Base-by-base conservation (phyloP, 768 basidiomycete species). In the Crassisporium funariophilum region DNA sequence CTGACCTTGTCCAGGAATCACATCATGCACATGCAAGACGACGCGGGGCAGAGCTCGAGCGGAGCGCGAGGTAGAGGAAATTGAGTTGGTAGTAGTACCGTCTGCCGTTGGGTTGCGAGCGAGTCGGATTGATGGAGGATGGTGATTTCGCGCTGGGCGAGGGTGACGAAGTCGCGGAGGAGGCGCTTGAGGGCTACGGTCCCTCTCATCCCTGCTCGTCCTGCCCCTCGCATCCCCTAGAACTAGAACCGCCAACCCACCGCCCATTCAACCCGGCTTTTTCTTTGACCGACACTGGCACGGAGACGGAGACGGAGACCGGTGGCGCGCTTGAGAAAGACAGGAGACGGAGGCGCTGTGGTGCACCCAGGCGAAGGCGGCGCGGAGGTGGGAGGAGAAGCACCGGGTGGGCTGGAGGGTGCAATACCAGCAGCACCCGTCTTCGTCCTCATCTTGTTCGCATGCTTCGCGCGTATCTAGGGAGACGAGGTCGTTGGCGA, bases 21-120 rank as follows among this genome's bases (percentile, higher is more conserved):
- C n/a, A n/a, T n/a, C n/a, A n/a, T n/a, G n/a, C n/a, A n/a, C n/a
- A n/a, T n/a, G n/a, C n/a, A n/a, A n/a, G n/a, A n/a, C n/a, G n/a
- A n/a, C n/a, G n/a, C n/a, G n/a, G n/a, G n/a, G n/a, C n/a, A n/a
- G n/a, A n/a, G n/a, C n/a, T n/a, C n/a, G n/a, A n/a, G n/a, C n/a
- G n/a, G n/a, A n/a, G n/a, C n/a, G n/a, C n/a, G n/a, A n/a, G n/a
- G n/a, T n/a, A n/a, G n/a, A n/a, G n/a, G n/a, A n/a, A n/a, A n/a
- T n/a, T n/a, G n/a, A n/a, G n/a, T 74, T 98, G 94, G 68, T 92
- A 98, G 68, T 93, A 99, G 64, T 99, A 97, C 20, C 93, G 87
- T 57, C 98, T 95, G 64, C 98, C 95, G 70, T 99, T 98, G 13
- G 93, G 73, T n/a, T n/a, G n/a, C n/a, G n/a, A n/a, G n/a, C n/a